phyloP scores from a whole-genome alignment of 108 stramenopile genomes.

The Nannochloropsis gaditana region DNA sequence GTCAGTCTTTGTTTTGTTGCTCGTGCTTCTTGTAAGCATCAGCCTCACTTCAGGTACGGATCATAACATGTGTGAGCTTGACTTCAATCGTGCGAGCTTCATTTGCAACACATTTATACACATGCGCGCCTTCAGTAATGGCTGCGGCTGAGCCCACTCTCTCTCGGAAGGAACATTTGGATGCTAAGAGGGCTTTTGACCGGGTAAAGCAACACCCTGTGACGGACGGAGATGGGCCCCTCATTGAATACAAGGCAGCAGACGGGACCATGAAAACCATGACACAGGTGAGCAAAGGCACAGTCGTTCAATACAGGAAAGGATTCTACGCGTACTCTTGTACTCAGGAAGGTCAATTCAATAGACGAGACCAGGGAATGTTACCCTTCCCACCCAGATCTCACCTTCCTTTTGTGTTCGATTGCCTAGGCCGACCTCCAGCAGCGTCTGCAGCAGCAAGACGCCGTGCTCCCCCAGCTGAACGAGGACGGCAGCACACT shows the following conservation, averaged over 20 bases:
- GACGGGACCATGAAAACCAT: neutral
- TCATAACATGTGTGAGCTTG: no score
- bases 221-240: neutral
- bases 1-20: no score
- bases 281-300: neutral
- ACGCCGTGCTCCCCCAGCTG: neutral
- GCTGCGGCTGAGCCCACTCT: neutral
- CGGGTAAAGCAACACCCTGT: constrained; percentile 13
- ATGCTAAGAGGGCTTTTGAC: constrained; percentile 11
- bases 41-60: no score
- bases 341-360: no score
- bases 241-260: constrained; percentile 16
- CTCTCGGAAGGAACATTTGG: neutral
- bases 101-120: neutral
- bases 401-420: neutral
- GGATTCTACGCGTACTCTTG: no score
- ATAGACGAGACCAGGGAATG: no score
- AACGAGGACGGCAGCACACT: neutral
- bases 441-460: constrained; percentile 10
- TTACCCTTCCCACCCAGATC: no score
- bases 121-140: neutral
- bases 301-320: no score
- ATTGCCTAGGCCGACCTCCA: neutral
- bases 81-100: neutral
- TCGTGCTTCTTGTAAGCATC: no score